A percentile compares a stretch with the other conserved stretches of the same genome.
Evolutionary conservation across 805 yeast genomes (phyloP).

Genomic region (Starmerella tilneyi): DNA sequence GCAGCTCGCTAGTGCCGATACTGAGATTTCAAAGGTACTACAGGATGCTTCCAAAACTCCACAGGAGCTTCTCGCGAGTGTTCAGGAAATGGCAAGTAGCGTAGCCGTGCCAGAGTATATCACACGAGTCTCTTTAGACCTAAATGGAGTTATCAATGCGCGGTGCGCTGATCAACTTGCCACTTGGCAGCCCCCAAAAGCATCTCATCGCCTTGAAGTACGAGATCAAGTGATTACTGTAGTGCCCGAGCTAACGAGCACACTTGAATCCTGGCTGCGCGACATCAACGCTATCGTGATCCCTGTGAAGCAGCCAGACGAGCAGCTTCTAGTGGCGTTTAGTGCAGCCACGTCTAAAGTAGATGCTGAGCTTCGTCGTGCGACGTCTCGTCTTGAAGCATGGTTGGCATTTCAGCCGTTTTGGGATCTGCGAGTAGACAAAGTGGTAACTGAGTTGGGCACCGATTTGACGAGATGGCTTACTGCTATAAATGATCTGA

Average conservation of each 20-base stretch:
- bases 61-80: background rate
- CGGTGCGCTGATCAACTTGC: background rate
- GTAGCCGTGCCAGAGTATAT: conserved; percentile 6
- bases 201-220: conserved; percentile 4
- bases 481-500: background rate
- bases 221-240: background rate
- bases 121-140: background rate
- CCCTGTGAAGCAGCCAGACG: background rate
- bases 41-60: background rate
- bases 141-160: background rate
- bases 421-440: conserved; percentile 41
- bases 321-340: background rate
- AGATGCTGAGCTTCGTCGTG: conserved; percentile 24
- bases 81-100: background rate
- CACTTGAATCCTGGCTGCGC: conserved; percentile 3
- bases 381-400: conserved; percentile 30
- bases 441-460: conserved; percentile 30
- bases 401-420: conserved; percentile 27
- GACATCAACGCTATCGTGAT: conserved; percentile 3
- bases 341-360: background rate
- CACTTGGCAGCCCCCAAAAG: background rate
- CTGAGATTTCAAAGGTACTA: background rate
- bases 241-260: background rate
- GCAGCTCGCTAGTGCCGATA: conserved; percentile 8
- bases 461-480: background rate